Evolutionary conservation across 2,329 filamentous ascomycete genomes (phyloP).

Genomic region (Chaetomium strumarium): DNA sequence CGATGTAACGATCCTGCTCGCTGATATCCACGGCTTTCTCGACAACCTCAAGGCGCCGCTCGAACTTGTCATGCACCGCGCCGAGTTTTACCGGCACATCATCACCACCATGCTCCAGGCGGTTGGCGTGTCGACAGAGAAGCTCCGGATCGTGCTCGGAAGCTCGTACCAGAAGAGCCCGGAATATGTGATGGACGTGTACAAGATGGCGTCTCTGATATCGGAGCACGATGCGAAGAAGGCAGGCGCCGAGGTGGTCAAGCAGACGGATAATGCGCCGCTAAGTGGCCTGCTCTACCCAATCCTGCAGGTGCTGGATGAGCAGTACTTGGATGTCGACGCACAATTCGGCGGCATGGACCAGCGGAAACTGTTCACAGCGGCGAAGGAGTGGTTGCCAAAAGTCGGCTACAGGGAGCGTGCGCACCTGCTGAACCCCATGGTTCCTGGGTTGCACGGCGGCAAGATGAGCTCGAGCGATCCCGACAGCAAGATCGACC

Average conservation of each 20-base stretch:
- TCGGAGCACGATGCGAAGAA: slow-evolving; percentile 80
- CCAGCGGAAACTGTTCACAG: slow-evolving; percentile 82
- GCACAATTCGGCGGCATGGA: slow-evolving; percentile 83
- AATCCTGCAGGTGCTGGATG: slow-evolving; percentile 84
- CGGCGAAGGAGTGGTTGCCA: slow-evolving; percentile 78
- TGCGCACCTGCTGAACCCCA: slow-evolving; percentile 58
- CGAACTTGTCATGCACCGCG: slow-evolving; percentile 76
- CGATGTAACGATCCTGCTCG: slow-evolving; percentile 72
- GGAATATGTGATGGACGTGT: slow-evolving; percentile 83
- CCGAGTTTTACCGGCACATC: slow-evolving; percentile 73
- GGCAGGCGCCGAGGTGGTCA: slow-evolving; percentile 89
- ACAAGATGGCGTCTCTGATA: slow-evolving; percentile 64
- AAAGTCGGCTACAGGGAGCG: slow-evolving; percentile 74
- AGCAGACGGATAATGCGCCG: slow-evolving; percentile 75
- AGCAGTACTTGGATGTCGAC: slow-evolving; percentile 83
- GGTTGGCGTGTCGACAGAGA: slow-evolving; percentile 71
- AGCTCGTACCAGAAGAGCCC: slow-evolving; percentile 70
- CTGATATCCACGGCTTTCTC: slow-evolving; percentile 69
- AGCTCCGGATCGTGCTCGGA: slow-evolving; percentile 77
- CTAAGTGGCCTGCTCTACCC: slow-evolving; percentile 75
- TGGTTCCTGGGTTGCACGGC: slow-evolving; percentile 80
- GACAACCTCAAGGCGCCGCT: slow-evolving; percentile 82
- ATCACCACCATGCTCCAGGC: slow-evolving; percentile 71
- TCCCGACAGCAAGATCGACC: slow-evolving; percentile 80
- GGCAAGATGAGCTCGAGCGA: slow-evolving; percentile 83